Percentiles rank a stretch among this genome's conserved stretches.
phyloP scores from a whole-genome alignment of 257 asterid genomes.

The Solanum corneliomulleri region DNA sequence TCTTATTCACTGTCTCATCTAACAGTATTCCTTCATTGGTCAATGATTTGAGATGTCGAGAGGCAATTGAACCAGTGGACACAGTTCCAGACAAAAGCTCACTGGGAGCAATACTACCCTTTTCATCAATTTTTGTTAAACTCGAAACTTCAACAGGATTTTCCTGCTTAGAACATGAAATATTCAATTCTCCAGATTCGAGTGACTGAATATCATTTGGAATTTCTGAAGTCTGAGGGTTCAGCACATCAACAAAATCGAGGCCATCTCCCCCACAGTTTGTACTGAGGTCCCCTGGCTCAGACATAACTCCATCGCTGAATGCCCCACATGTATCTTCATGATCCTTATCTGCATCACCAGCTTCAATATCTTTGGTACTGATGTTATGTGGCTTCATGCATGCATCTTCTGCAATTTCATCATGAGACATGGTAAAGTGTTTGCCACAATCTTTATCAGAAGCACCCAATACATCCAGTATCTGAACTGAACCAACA shows the following conservation, averaged over 20 bases:
- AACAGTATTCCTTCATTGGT: slow-evolving; percentile 15
- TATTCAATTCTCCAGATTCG: slow-evolving; percentile 10
- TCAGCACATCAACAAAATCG: not conserved
- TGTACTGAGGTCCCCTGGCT: not conserved
- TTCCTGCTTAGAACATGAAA: slow-evolving; percentile 14
- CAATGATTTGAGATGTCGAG: slow-evolving; percentile 8
- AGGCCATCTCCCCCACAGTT: not conserved
- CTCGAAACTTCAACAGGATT: slow-evolving; percentile 17
- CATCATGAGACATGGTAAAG: slow-evolving; percentile 5
- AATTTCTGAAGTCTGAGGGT: not conserved
- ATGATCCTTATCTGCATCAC: not conserved
- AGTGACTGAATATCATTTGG: not conserved
- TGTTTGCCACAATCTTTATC: slow-evolving; percentile 5
- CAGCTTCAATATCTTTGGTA: not conserved
- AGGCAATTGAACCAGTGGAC: slow-evolving; percentile 6
- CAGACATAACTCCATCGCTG: not conserved
- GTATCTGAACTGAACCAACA: slow-evolving; percentile 5
- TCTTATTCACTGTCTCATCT: slow-evolving; percentile 11
- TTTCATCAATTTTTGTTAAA: slow-evolving; percentile 9
- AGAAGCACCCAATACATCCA: not conserved
- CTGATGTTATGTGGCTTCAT: not conserved
- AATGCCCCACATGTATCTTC: not conserved
- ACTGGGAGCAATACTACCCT: slow-evolving; percentile 6
- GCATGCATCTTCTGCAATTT: slow-evolving; percentile 13
- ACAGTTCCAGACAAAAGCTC: slow-evolving; percentile 16